phyloP scores from a whole-genome alignment of 176 grass and related monocot genomes.

The Triticum monococcum region DNA sequence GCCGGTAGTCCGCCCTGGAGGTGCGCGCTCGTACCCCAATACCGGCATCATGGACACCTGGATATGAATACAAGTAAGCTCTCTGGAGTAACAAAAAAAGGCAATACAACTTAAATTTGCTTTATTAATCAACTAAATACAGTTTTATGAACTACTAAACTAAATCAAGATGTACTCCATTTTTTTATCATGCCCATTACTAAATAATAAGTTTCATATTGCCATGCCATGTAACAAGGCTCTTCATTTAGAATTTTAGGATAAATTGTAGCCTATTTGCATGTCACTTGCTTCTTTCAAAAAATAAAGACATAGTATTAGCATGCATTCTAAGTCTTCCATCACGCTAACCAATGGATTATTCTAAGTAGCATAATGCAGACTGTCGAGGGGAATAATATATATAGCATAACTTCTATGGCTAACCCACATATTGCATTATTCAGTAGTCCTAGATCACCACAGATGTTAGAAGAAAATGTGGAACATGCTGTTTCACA shows the following conservation, averaged over 20 bases:
- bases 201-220: too few species aligned
- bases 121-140: neutral
- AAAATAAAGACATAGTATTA: neutral
- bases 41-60: conserved; percentile 30
- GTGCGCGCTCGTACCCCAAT: too few species aligned
- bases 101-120: neutral
- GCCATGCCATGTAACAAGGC: too few species aligned
- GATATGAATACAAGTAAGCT: conserved; percentile 19
- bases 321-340: too few species aligned
- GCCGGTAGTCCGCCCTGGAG: neutral
- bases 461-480: too few species aligned
- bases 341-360: neutral
- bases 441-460: neutral
- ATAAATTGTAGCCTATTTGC: too few species aligned
- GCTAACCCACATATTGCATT: neutral
- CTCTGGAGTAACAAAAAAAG: conserved; percentile 18
- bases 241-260: too few species aligned
- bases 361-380: neutral
- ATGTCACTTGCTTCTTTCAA: neutral
- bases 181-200: too few species aligned
- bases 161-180: neutral
- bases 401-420: neutral
- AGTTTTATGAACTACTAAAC: neutral
- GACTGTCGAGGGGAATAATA: neutral
- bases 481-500: too few species aligned